Evolutionary conservation across 2,329 filamentous ascomycete species (phyloP), one percentile per base, ranked within the genome.

Genomic region (Lecanicillium sp.): DNA sequence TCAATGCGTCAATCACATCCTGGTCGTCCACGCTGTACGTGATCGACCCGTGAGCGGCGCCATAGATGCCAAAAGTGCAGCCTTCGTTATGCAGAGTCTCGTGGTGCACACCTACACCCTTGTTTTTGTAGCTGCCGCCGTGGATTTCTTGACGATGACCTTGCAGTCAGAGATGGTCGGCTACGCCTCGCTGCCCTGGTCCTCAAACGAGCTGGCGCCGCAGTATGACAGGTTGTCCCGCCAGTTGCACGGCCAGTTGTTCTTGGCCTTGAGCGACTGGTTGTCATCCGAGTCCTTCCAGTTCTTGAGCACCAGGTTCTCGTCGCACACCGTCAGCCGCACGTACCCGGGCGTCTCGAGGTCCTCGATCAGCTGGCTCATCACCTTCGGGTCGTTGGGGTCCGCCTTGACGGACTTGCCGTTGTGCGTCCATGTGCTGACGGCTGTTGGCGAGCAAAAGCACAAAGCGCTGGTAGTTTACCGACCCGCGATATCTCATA

Each of bases 301-400:
- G 29, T 55, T 54, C 48, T 56, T 42, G 33, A 48, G 59, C n/a
- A 63, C 66, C 9, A 49, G 51, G 9, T 61, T 57, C 24, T 59
- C 49, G 37, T 56, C 58, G 55, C 65, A 68, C n/a, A 68, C 61
- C 37, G 65, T 65, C 3, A 67, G 54, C 6, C 55, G 57, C 27
- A 67, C 54, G 49, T 61, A 60, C 3, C 66, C 64, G 2, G 63
- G 59, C 1, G 59, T 62, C 7, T 58, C 62, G 26, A 65, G 44
- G 44, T 65, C 57, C 27, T 29, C 27, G 27, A 29, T 29, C 27
- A 29, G 27, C 27, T 14, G 27, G 27, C 27, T 29, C 27, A 29
- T 29, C 27, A 29, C 27, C 27, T 29, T 29, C 14, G 27, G 27
- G 27, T 29, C 27, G 27, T 14, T 29, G 27, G 27, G 27, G 27